Conservation (phyloP, 768 basidiomycete species). For the Boletales sp. region DNA sequence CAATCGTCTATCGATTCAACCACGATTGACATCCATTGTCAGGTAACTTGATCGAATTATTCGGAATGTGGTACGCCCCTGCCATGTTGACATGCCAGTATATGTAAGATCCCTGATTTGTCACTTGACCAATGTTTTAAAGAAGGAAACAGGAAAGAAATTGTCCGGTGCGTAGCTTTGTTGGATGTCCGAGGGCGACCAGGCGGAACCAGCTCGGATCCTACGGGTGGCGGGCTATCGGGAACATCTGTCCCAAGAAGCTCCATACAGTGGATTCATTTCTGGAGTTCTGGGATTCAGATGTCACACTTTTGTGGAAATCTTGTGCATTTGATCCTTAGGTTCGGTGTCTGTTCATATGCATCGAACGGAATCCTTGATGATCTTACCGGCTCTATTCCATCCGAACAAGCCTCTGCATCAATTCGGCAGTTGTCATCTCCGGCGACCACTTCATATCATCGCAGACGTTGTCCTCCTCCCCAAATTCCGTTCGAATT, state of each 20-base stretch:
- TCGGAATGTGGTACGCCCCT: not conserved
- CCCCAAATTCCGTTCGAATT: not conserved
- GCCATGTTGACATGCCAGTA: too few relatives aligned
- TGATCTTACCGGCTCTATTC: conserved; percentile 3
- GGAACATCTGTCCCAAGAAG: not conserved
- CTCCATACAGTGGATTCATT: not conserved
- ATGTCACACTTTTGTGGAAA: not conserved
- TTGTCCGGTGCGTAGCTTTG: not conserved
- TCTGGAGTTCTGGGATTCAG: not conserved
- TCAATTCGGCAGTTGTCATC: conserved; percentile 6
- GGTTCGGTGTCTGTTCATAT: not conserved
- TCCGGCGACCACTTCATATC: conserved; percentile 1
- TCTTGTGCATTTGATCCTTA: not conserved
- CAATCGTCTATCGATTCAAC: not conserved
- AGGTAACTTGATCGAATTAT: not conserved
- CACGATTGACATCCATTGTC: too few relatives aligned
- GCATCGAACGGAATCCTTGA: not conserved
- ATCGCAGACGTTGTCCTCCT: not conserved
- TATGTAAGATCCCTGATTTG: too few relatives aligned
- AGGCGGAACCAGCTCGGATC: not conserved
- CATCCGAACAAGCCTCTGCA: conserved; percentile 9
- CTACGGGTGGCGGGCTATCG: not conserved
- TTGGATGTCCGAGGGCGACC: not conserved
- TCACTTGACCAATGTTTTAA: not conserved
- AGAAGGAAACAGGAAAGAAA: not conserved